Base-by-base conservation (phyloP, 192 early-diverging fungal species). In the Umbelopsis ramanniana region DNA sequence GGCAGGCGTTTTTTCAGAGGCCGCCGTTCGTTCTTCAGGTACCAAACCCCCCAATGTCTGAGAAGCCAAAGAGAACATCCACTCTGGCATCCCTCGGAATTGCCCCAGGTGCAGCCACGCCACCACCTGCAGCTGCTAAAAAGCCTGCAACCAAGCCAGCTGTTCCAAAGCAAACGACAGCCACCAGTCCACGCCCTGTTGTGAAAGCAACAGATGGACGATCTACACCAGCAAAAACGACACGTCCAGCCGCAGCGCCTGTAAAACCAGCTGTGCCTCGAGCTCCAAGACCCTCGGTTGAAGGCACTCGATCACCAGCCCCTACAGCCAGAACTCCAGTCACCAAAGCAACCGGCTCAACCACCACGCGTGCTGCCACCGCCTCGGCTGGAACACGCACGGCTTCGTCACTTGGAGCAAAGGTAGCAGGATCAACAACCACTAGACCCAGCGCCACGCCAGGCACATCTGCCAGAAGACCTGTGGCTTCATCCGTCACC, bases 81-180 rank as follows among this genome's bases (percentile, higher is more conserved):
- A 54, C 69, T 50, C 53, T 71, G 48, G 52, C 52, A 71, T 37
- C 69, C 23, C 52, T 54, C 15, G 69, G 69, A 23, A 54, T 71
- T 24, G 29, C 52, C 8, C 69, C 69, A 37, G 38, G 69, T 52
- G 50, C 69, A 15, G 21, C 33, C 33, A 26, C 26, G 1, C 11
- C 55, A 17, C 2, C 57, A 37, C 17, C 57, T 63, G 15, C 57
- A 3, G 33, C 29, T 7, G 57, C 33, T 7, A 63, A 63, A 37
- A 63, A 63, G 37, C 33, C 57, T 29, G 57, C 15, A 19, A n/a
- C 57, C 0, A 63, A 37, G 33, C 57, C 57, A 37, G 19, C 33
- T 0, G 11, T 26, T 19, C 15, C 57, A 17, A 63, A 37, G 33
- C 29, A 26, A 37, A 12, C 55, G 6, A 60, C 55, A 35, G 29